Base-by-base conservation (phyloP, 164 flowering plant species). In the Tetracentron sinense region DNA sequence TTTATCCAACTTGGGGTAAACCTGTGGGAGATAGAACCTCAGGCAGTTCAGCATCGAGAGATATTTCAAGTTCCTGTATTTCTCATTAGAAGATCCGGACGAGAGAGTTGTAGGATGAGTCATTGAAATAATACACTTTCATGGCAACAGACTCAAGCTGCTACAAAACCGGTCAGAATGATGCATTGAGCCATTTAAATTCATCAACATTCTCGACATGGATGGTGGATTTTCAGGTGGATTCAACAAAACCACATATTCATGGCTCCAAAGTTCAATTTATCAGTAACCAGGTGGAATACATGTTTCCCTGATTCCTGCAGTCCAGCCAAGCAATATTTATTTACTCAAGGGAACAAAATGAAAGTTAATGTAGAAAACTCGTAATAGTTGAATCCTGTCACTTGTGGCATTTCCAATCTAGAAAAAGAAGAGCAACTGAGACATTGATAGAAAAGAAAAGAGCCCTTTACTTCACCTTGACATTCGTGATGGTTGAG, bases 161-260 rank as follows among this genome's bases (percentile, higher is more conserved):
- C 33, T 87, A 79, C 57, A 92, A 66, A 65, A 92, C 98, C 6
- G 98, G 98, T 71, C 99, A 92, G 73, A 92, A 95, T 6, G 98
- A 84, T 68, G 98, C 88, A 64, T 95, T 95, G 25, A 95, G 86
- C 98, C 97, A 95, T 81, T 87, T 92, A 66, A 95, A 95, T 62
- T 88, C 99, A 75, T 95, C 99, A 51, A 92, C 98, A 78, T 92
- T 95, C 75, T 95, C 97, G 61, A 95, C 98, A 73, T 95, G 89
- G 63, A 92, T 89, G 21, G 98, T 90, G 61, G 97, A 97, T 71
- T 92, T 88, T 58, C 97, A 58, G 99, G 98, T 54, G 96, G 97
- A 62, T 95, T 95, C 73, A 88, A 72, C 56, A 95, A 76, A 95
- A 95, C 99, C 99, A 95, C 99, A 95, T 88, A 62, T 85, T 95